These are phyloP conservation scores for Leccinum olivaceopallidum DNA, from an alignment of 768 basidiomycete species.

Conservation along the genomic window DNA sequence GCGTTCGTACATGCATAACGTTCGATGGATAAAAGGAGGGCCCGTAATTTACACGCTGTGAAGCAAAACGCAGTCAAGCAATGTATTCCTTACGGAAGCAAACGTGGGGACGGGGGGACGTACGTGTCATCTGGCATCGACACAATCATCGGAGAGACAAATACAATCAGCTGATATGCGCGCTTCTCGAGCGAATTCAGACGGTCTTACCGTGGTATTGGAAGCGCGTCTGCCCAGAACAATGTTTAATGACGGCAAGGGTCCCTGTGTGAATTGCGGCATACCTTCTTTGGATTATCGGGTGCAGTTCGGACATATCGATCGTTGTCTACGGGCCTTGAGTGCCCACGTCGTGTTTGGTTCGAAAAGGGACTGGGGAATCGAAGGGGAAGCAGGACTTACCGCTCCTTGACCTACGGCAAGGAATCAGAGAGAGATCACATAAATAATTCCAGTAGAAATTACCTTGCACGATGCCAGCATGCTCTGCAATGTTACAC, in stretches of 20 bases:
- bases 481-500: slow-evolving; percentile 90
- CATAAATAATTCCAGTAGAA: not conserved
- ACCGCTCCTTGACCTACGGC: slow-evolving; percentile 65
- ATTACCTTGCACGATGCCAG: slow-evolving; percentile 86
- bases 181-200: not conserved
- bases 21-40: slow-evolving; percentile 5
- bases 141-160: slow-evolving; percentile 4
- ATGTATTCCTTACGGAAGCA: not conserved
- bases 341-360: slow-evolving; percentile 8
- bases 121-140: slow-evolving; percentile 57
- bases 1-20: slow-evolving; percentile 23
- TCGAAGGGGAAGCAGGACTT: slow-evolving; percentile 24
- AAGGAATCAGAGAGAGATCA: slow-evolving; percentile 1
- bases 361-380: not conserved
- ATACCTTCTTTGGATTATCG: slow-evolving; percentile 84
- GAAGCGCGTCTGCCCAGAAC: slow-evolving; percentile 62
- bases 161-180: slow-evolving; percentile 17
- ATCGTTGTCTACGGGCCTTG: slow-evolving; percentile 81
- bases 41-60: slow-evolving; percentile 37
- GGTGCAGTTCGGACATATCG: slow-evolving; percentile 78
- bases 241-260: slow-evolving; percentile 10
- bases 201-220: slow-evolving; percentile 69
- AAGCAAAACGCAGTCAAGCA: slow-evolving; percentile 5
- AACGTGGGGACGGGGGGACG: slow-evolving; percentile 30
- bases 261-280: slow-evolving; percentile 17